Conservation (phyloP, 2,329 filamentous ascomycete species). For the Calycina marina region DNA sequence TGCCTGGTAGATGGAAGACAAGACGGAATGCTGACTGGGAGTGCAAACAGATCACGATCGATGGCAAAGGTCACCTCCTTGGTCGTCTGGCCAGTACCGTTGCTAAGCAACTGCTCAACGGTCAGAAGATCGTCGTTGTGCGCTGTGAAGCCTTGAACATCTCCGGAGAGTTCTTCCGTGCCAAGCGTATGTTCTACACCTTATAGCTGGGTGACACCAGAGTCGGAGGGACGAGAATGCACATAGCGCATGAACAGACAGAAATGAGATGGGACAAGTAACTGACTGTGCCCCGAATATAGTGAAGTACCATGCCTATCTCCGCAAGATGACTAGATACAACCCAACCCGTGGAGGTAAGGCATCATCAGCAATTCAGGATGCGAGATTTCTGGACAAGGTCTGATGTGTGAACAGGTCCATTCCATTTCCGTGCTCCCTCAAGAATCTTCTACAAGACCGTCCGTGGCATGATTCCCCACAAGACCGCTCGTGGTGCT, state of each 20-base stretch:
- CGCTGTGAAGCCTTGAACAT: constrained; percentile 99
- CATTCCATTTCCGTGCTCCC: constrained; percentile 99
- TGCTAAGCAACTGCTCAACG: constrained; percentile 96
- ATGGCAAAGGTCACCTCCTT: constrained; percentile 99
- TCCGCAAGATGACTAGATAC: constrained; percentile 99
- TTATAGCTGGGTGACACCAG: constrained; percentile 1
- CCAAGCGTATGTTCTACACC: constrained; percentile 75
- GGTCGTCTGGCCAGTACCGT: constrained; percentile 96
- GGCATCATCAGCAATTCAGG: constrained; percentile 19
- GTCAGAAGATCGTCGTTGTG: constrained; percentile 98
- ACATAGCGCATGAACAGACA: constrained; percentile 6
- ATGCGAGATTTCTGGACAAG: constrained; percentile 2
- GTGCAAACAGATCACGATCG: constrained; percentile 71
- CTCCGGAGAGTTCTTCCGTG: constrained; percentile 99
- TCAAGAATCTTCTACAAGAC: constrained; percentile 99
- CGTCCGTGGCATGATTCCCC: constrained; percentile 98
- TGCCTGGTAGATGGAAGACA: too few relatives aligned
- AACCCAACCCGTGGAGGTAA: constrained; percentile 97
- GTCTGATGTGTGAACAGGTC: constrained; percentile 44
- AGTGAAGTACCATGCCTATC: constrained; percentile 99
- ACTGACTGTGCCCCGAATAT: constrained; percentile 36
- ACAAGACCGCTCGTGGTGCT: constrained; percentile 97
- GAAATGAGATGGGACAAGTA: constrained; percentile 8
- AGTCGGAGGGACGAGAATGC: constrained; percentile 7
- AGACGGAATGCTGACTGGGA: constrained; percentile 1